Conservation (phyloP, 2,329 filamentous ascomycete genomes). For the Sporothrix schenckii region DNA sequence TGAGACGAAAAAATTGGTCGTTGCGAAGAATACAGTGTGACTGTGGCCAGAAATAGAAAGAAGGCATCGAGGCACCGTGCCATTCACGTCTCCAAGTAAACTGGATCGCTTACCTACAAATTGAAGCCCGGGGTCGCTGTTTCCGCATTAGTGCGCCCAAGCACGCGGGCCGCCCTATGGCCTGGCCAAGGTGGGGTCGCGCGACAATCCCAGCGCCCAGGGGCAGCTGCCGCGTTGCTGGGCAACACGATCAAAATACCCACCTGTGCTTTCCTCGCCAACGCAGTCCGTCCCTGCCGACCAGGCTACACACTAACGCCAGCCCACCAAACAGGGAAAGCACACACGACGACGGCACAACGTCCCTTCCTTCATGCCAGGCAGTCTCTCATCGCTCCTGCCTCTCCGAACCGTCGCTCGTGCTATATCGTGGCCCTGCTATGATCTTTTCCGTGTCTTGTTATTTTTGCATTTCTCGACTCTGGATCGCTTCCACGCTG, state of each 20-base stretch:
- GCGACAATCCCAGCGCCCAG: not conserved
- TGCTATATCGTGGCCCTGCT: conserved; percentile 26
- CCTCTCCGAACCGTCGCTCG: not conserved
- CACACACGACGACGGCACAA: conserved; percentile 10
- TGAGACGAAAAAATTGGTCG: not conserved
- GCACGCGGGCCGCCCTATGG: conserved; percentile 23
- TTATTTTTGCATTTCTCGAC: conserved; percentile 24
- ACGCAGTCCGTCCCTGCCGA: conserved; percentile 8
- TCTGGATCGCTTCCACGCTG: conserved; percentile 2
- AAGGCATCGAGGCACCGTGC: not conserved
- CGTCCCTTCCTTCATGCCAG: conserved; percentile 25
- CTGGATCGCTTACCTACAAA: not conserved
- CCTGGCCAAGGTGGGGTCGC: conserved; percentile 16
- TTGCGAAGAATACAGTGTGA: not conserved
- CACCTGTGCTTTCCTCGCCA: conserved; percentile 20
- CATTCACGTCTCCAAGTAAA: conserved; percentile 2
- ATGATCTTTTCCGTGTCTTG: conserved; percentile 18
- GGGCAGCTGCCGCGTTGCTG: conserved; percentile 25
- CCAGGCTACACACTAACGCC: conserved; percentile 1
- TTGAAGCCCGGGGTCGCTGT: not conserved
- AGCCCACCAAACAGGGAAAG: conserved; percentile 17
- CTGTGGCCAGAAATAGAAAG: conserved; percentile 14
- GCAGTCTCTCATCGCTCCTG: conserved; percentile 5
- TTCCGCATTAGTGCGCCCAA: conserved; percentile 26
- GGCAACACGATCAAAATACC: conserved; percentile 28